Percentiles rank a stretch among this genome's conserved stretches.
phyloP scores from a whole-genome alignment of 371 early-diverging fungal species.

The Parasitella parasitica region DNA sequence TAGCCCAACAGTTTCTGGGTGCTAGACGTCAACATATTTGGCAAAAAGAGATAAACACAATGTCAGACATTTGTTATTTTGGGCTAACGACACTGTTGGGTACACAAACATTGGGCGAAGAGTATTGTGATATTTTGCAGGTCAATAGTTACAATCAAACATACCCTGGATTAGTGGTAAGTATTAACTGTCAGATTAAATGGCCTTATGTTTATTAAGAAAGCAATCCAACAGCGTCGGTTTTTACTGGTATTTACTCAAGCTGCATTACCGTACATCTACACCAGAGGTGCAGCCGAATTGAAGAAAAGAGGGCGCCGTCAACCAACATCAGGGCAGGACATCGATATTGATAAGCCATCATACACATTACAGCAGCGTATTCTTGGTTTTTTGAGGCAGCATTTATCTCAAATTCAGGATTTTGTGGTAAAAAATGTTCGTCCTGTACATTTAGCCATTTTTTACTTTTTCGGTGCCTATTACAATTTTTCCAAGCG shows the following conservation, averaged over 20 bases:
- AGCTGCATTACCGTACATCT: constrained; percentile 60
- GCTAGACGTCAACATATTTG: constrained; percentile 69
- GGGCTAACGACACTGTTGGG: constrained; percentile 75
- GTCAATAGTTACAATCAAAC: constrained; percentile 46
- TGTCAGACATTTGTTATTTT: constrained; percentile 71
- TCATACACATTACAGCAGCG: background rate
- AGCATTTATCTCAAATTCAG: constrained; percentile 29
- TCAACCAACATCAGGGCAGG: background rate
- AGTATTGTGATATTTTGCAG: constrained; percentile 88
- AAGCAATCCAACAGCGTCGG: constrained; percentile 45
- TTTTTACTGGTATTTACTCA: constrained; percentile 53
- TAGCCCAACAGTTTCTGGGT: constrained; percentile 68
- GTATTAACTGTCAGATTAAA: no score
- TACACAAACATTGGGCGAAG: constrained; percentile 89
- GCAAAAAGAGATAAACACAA: constrained; percentile 63
- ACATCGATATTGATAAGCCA: background rate
- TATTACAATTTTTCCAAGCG: constrained; percentile 82
- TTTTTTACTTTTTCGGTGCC: constrained; percentile 82
- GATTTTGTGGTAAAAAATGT: constrained; percentile 44
- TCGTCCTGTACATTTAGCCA: constrained; percentile 68
- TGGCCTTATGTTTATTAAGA: no score
- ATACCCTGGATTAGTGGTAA: constrained; percentile 54
- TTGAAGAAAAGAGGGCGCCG: constrained; percentile 43
- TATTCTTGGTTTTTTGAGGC: background rate
- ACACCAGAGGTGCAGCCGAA: constrained; percentile 48